These are phyloP conservation scores for Leishmania tropica DNA, from an alignment of 208 protist species.

Conservation along the genomic window DNA sequence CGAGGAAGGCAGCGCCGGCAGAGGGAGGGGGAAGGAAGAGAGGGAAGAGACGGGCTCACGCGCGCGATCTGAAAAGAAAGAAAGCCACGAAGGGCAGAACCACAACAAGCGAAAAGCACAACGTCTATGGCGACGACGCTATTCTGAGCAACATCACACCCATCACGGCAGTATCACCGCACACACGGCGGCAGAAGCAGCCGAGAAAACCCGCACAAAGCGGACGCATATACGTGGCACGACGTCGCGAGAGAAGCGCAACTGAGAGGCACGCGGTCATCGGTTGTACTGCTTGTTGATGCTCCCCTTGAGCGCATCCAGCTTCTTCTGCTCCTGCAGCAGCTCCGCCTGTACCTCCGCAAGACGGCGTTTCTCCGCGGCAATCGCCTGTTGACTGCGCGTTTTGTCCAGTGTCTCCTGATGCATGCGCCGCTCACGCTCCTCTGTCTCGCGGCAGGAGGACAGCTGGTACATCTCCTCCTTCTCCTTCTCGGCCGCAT, in stretches of 20 bases:
- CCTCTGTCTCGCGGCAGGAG: slow-evolving; percentile 41
- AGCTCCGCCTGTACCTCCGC: slow-evolving; percentile 51
- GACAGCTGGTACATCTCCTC: slow-evolving; percentile 52
- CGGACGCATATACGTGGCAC: neutral
- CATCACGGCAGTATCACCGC: neutral
- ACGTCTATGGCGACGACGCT: neutral
- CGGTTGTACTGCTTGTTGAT: slow-evolving; percentile 73
- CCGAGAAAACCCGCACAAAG: neutral
- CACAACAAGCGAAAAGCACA: neutral
- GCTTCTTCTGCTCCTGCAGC: slow-evolving; percentile 28
- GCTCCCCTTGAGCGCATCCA: slow-evolving; percentile 51
- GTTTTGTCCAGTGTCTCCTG: slow-evolving; percentile 45
- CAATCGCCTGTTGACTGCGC: slow-evolving; percentile 48
- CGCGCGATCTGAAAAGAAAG: neutral
- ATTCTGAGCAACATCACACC: neutral
- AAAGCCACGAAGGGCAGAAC: neutral
- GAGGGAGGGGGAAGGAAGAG: neutral
- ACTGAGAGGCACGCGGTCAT: neutral
- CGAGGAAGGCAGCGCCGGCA: neutral
- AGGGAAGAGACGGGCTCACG: neutral
- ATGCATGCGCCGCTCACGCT: slow-evolving; percentile 54
- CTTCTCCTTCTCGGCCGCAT: slow-evolving; percentile 59
- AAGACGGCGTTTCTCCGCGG: slow-evolving; percentile 49
- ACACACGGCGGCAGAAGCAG: neutral
- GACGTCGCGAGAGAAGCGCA: neutral